A percentile compares a stretch with the other conserved stretches of the same genome.
phyloP scores from a whole-genome alignment of 371 early-diverging fungal genomes.

The Rhizopus microsporus region DNA sequence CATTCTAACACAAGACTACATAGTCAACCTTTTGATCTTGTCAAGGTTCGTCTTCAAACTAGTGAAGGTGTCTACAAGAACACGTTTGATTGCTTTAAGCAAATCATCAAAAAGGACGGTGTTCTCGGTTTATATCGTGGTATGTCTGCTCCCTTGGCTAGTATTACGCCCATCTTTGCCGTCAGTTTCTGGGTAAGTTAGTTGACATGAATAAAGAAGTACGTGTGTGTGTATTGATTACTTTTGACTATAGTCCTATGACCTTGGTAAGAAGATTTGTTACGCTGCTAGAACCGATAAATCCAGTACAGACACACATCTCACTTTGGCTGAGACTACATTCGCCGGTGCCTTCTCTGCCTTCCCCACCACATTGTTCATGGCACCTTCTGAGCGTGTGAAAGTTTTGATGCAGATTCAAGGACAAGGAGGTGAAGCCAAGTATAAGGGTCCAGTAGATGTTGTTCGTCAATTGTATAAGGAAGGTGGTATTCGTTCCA shows the following conservation, averaged over 20 bases:
- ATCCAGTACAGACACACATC: conserved; percentile 41
- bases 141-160: conserved; percentile 89
- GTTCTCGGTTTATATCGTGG: conserved; percentile 92
- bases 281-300: conserved; percentile 62
- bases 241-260: conserved; percentile 58
- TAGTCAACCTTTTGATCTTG: conserved; percentile 83
- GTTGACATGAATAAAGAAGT: neutral
- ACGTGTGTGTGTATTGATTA: neutral
- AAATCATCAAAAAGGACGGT: conserved; percentile 90
- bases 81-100: conserved; percentile 85
- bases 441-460: conserved; percentile 84
- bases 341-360: conserved; percentile 97
- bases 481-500: conserved; percentile 78
- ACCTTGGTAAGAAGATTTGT: conserved; percentile 72
- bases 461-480: conserved; percentile 73
- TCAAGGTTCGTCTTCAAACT: conserved; percentile 95
- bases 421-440: conserved; percentile 52
- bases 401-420: conserved; percentile 90
- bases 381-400: conserved; percentile 94
- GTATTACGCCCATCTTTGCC: conserved; percentile 95
- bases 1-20: neutral
- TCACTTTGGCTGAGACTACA: conserved; percentile 78
- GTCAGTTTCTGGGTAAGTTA: conserved; percentile 86
- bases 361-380: conserved; percentile 90
- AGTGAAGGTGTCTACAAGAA: conserved; percentile 81